Base-by-base conservation (phyloP, 305 asterid genomes). In the Euphrasia arctica region DNA sequence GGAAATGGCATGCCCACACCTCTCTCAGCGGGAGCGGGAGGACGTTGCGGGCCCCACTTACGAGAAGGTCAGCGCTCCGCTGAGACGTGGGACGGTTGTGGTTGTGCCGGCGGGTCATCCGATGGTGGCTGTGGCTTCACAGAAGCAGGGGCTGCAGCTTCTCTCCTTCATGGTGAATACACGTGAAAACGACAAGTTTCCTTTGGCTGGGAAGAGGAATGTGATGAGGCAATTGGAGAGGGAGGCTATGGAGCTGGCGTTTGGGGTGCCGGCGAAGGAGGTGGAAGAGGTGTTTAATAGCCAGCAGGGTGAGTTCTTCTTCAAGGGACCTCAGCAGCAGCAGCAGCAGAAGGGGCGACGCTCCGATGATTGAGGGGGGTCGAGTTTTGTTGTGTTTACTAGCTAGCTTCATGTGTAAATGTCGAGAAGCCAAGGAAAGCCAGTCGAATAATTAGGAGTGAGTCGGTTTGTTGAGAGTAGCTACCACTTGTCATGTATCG, bases 101-200 rank as follows among this genome's bases (percentile, higher is more conserved):
- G 70, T 88, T 0, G 69, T 82, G 0, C 98, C 96, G 31, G 80
- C 94, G 0, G 95, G 90, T 15, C 93, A 84, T 77, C 98, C 96
- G 0, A 71, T 14, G 27, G 89, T 76, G 4, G 71, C 69, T 0
- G 86, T 82, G 2, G 90, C 98, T 0, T 85, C 96, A 0, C 54
- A 60, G 5, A 74, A 77, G 0, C 82, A 74, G 70, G 79, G 83
- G 9, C 71, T 91, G 9, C 85, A 80, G 76, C 0, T 85, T 0
- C 59, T 85, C 13, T 72, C 81, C 80, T 91, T 88, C 67, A 74
- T 79, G 25, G 52, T 84, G 18, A 83, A 83, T 1, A 77, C 81
- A 18, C 7, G 60, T 7, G 54, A 76, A 68, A 86, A 78, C 41
- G 74, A 73, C 12, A 81, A 64, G 9, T 63, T 50, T 75, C 48